Conservation (phyloP, 495 filamentous ascomycete species). For the Penicillium argentinense region DNA sequence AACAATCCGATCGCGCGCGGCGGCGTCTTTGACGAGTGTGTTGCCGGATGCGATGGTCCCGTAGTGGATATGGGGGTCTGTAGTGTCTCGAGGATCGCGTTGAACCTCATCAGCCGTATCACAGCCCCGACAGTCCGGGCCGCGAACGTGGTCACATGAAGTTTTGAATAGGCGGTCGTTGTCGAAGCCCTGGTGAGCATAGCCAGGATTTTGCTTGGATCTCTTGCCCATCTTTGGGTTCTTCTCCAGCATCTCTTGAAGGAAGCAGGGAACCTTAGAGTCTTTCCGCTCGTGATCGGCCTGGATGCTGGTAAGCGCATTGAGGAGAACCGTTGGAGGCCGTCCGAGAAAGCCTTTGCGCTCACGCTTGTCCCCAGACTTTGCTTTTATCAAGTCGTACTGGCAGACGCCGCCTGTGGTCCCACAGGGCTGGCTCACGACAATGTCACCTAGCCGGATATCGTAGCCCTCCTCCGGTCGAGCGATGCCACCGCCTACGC, state of each 20-base stretch:
- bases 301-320: not conserved
- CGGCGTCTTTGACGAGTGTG: slow-evolving; percentile 16
- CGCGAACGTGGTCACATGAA: not conserved
- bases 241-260: slow-evolving; percentile 19
- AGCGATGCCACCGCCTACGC: slow-evolving; percentile 25
- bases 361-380: not conserved
- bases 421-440: slow-evolving; percentile 15
- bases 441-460: slow-evolving; percentile 23
- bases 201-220: no score
- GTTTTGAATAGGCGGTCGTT: slow-evolving; percentile 7
- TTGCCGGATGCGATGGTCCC: slow-evolving; percentile 23
- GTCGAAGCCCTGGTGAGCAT: slow-evolving; percentile 4
- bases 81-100: slow-evolving; percentile 8
- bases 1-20: slow-evolving; percentile 12
- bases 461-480: slow-evolving; percentile 13
- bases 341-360: not conserved
- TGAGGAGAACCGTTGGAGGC: not conserved
- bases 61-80: slow-evolving; percentile 15
- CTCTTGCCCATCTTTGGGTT: no score
- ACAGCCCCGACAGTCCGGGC: not conserved
- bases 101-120: slow-evolving; percentile 7
- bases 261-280: slow-evolving; percentile 17
- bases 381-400: slow-evolving; percentile 20
- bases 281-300: not conserved
- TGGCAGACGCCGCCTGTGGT: slow-evolving; percentile 16